phyloP scores from a whole-genome alignment of 148 eudicot genomes.

The Arbutus unedo region DNA sequence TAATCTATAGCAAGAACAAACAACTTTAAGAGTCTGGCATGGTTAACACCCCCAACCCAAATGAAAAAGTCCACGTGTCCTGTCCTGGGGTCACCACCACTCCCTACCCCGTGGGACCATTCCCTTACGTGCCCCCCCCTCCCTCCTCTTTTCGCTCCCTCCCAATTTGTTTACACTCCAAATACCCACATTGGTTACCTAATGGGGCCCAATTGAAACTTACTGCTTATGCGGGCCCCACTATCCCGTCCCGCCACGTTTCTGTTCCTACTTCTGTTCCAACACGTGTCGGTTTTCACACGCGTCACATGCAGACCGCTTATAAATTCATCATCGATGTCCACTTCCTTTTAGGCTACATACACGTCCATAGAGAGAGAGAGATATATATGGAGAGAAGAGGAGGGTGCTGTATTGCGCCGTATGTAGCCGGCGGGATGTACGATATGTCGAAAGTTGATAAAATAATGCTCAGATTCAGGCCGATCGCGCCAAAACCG shows the following conservation, averaged over 20 bases:
- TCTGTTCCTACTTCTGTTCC: neutral
- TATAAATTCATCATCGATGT: constrained; percentile 11
- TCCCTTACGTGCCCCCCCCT: constrained; percentile 32
- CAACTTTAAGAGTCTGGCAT: neutral
- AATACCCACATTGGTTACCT: constrained; percentile 10
- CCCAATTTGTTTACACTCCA: constrained; percentile 18
- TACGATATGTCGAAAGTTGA: constrained; percentile 49
- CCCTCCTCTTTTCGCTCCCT: neutral
- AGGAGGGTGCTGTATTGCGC: constrained; percentile 67
- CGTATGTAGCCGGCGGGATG: constrained; percentile 31
- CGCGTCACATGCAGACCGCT: neutral
- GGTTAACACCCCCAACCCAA: neutral
- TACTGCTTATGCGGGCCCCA: constrained; percentile 5
- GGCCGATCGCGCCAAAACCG: constrained; percentile 95
- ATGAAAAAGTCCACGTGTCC: constrained; percentile 14
- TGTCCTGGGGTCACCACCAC: neutral
- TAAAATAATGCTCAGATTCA: constrained; percentile 66
- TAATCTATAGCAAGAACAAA: neutral
- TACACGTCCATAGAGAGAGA: neutral
- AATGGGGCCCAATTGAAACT: neutral
- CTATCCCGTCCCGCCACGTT: constrained; percentile 17
- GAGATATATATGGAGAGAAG: constrained; percentile 29
- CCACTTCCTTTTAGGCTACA: neutral
- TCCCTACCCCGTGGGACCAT: neutral
- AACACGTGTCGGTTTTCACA: constrained; percentile 18